Percentiles rank a stretch among this genome's conserved stretches.
Conservation (phyloP, 139 green algal genomes). For the Chlamydomonas applanata region DNA sequence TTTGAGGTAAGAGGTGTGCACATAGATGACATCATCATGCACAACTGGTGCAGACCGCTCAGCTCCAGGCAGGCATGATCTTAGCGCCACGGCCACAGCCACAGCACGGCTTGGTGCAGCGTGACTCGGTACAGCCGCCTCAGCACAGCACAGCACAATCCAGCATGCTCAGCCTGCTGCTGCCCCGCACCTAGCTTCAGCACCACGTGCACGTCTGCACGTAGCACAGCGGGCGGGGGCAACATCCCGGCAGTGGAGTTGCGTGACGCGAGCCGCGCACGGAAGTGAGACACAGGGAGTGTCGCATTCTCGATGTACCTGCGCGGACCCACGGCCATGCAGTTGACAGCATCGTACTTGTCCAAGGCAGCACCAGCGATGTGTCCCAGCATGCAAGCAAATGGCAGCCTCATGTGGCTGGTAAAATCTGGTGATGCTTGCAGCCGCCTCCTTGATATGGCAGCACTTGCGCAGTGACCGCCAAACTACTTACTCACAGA, state of each 20-base stretch:
- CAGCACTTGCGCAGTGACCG: no score
- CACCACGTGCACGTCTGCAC: conserved; percentile 1
- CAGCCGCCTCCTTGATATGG: no score
- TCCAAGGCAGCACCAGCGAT: no score
- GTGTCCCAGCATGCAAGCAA: no score
- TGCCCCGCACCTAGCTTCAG: conserved; percentile 3
- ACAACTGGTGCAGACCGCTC: not conserved
- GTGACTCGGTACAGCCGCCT: no score
- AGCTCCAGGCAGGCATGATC: not conserved
- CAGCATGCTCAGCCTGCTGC: not conserved
- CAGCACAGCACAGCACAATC: not conserved
- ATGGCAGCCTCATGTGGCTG: no score
- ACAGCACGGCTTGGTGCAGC: no score
- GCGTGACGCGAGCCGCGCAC: not conserved
- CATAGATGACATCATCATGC: not conserved
- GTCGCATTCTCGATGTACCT: not conserved
- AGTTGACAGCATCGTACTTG: no score
- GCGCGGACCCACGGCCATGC: not conserved
- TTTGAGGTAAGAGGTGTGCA: not conserved
- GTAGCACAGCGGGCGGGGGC: conserved; percentile 5
- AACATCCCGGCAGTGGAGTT: not conserved
- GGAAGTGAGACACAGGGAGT: not conserved
- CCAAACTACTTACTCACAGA: no score
- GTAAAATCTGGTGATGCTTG: no score
- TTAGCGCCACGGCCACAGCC: no score